These are phyloP conservation scores for Phytophthora palmivora DNA, from an alignment of 352 stramenopile species.

Conservation along the genomic window DNA sequence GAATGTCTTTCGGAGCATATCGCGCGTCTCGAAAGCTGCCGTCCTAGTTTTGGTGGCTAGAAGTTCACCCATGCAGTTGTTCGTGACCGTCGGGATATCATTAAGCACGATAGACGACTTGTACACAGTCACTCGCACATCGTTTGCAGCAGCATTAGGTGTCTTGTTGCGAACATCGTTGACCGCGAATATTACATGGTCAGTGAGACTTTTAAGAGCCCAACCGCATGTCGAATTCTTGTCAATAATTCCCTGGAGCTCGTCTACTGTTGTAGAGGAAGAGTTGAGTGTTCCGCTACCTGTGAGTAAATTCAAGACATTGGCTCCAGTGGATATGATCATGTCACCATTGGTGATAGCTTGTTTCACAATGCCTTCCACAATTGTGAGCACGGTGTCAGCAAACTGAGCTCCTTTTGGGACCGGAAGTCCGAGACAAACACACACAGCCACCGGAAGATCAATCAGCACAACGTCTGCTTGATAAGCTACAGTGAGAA, in stretches of 20 bases:
- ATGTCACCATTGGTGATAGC: conserved; percentile 35
- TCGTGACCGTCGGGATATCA: conserved; percentile 20
- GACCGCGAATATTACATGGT: conserved; percentile 26
- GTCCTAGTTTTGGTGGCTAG: conserved; percentile 12
- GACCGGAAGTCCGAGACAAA: conserved; percentile 21
- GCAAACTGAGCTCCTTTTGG: conserved; percentile 21
- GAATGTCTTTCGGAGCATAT: neutral
- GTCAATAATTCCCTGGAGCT: conserved; percentile 32
- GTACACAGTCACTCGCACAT: conserved; percentile 19
- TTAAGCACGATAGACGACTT: conserved; percentile 12
- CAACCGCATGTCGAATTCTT: conserved; percentile 12
- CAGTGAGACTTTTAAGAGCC: conserved; percentile 30
- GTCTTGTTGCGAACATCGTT: conserved; percentile 25
- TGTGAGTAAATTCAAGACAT: conserved; percentile 31
- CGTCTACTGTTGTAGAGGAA: conserved; percentile 24
- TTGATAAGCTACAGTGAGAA: conserved; percentile 30
- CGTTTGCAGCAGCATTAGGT: conserved; percentile 8
- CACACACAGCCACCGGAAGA: conserved; percentile 25
- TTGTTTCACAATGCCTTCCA: conserved; percentile 38
- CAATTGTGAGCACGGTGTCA: conserved; percentile 20
- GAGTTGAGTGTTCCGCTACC: conserved; percentile 24
- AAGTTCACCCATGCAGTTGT: conserved; percentile 26
- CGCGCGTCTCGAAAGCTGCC: conserved; percentile 16
- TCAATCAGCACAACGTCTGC: conserved; percentile 29
- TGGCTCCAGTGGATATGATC: conserved; percentile 33